A percentile compares a stretch with the other conserved stretches of the same genome.
These are phyloP conservation scores for Saccharomycopsis sp. DNA, from an alignment of 805 yeast genomes.

Conservation along the genomic window DNA sequence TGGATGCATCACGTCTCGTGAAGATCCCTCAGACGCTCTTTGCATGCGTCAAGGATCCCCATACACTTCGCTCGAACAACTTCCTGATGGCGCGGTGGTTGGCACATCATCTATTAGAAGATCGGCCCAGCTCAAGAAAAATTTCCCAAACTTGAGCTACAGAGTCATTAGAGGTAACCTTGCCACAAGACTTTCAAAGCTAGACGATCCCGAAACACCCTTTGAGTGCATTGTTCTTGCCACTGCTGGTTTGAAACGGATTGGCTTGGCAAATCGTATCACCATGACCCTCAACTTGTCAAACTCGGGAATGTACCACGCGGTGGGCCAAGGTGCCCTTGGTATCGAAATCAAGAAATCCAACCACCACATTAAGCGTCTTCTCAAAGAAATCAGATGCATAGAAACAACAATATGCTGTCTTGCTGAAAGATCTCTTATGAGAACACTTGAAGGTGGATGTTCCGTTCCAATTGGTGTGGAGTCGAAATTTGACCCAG, in stretches of 20 bases:
- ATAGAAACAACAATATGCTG: slow-evolving; percentile 63
- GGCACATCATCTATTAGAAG: slow-evolving; percentile 95
- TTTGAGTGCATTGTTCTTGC: slow-evolving; percentile 78
- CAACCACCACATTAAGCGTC: slow-evolving; percentile 48
- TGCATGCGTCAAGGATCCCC: slow-evolving; percentile 61
- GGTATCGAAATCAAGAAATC: slow-evolving; percentile 80
- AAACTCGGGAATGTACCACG: slow-evolving; percentile 79
- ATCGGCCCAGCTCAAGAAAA: slow-evolving; percentile 78
- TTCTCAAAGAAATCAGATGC: slow-evolving; percentile 61
- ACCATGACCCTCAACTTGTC: slow-evolving; percentile 48
- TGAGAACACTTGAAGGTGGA: slow-evolving; percentile 91
- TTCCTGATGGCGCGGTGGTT: slow-evolving; percentile 79
- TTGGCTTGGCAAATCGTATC: slow-evolving; percentile 66
- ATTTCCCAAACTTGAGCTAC: slow-evolving; percentile 67
- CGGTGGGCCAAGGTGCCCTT: slow-evolving; percentile 98
- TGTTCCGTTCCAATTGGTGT: slow-evolving; percentile 98
- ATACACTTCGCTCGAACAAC: slow-evolving; percentile 55
- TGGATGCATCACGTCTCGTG: slow-evolving; percentile 79
- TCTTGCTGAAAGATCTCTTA: slow-evolving; percentile 76
- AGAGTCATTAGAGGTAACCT: slow-evolving; percentile 81
- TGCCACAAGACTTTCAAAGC: slow-evolving; percentile 70
- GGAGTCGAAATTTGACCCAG: slow-evolving; percentile 42
- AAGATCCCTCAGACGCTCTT: slow-evolving; percentile 90
- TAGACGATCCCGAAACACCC: slow-evolving; percentile 61
- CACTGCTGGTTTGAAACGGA: slow-evolving; percentile 79